Conservation (phyloP, 2,329 filamentous ascomycete species). For the Apiospora sp. region DNA sequence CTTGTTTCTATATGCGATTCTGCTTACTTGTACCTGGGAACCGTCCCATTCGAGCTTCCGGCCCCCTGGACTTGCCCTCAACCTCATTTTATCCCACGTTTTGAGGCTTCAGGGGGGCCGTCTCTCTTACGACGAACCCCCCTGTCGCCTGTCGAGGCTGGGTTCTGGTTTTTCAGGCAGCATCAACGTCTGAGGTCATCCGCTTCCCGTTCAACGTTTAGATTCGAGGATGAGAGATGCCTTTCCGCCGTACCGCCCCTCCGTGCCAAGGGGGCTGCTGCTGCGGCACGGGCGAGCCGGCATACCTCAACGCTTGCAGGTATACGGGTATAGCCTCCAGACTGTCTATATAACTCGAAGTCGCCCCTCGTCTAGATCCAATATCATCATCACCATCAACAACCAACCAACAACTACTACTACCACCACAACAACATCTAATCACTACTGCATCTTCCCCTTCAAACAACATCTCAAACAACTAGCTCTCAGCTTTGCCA, state of each 20-base stretch:
- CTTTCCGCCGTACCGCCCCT: background rate
- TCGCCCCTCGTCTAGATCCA: conserved; percentile 4
- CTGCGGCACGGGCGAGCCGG: conserved; percentile 19
- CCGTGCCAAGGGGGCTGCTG: conserved; percentile 13
- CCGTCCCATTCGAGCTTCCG: background rate
- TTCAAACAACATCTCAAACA: conserved; percentile 13
- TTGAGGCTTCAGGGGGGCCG: background rate
- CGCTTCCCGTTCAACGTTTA: background rate
- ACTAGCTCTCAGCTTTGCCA: conserved; percentile 1
- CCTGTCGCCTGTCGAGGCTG: conserved; percentile 10
- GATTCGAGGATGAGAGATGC: background rate
- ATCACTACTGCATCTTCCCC: background rate
- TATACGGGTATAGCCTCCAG: background rate
- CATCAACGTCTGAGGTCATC: conserved; percentile 13
- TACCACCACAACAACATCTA: conserved; percentile 2
- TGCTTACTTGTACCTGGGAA: conserved; percentile 15
- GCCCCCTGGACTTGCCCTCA: background rate
- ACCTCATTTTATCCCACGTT: conserved; percentile 10
- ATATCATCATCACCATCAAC: conserved; percentile 22
- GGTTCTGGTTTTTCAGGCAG: background rate
- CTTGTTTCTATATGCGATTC: conserved; percentile 19
- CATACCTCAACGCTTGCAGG: background rate
- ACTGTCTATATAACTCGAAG: conserved; percentile 27
- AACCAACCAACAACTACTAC: conserved; percentile 18
- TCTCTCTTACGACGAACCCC: background rate